phyloP scores from a whole-genome alignment of 805 yeast genomes.

The Yamadazyma paraphyllophila region DNA sequence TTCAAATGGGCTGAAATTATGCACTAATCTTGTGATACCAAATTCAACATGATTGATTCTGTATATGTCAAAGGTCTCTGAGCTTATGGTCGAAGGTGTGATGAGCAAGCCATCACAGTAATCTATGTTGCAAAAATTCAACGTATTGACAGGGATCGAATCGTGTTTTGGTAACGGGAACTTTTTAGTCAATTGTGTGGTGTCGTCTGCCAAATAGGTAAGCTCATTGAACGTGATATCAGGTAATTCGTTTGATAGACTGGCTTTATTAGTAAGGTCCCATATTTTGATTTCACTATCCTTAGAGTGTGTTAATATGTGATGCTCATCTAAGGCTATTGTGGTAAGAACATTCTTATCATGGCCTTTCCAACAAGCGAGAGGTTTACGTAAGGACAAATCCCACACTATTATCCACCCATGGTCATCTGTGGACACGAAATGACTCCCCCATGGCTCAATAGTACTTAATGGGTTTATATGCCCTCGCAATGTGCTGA shows the following conservation, averaged over 20 bases:
- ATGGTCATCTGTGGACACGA: slow-evolving; percentile 57
- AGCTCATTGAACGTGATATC: slow-evolving; percentile 13
- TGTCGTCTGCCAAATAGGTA: slow-evolving; percentile 14
- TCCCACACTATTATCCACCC: slow-evolving; percentile 73
- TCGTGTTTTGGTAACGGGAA: slow-evolving; percentile 18
- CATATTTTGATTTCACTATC: slow-evolving; percentile 57
- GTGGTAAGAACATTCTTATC: slow-evolving; percentile 48
- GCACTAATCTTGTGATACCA: slow-evolving; percentile 26
- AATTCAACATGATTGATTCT: slow-evolving; percentile 20
- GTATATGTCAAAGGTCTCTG: slow-evolving; percentile 66
- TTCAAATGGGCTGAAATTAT: slow-evolving; percentile 29
- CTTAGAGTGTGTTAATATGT: slow-evolving; percentile 60
- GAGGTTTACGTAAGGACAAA: slow-evolving; percentile 52
- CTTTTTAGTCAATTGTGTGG: slow-evolving; percentile 22
- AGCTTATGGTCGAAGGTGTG: slow-evolving; percentile 63
- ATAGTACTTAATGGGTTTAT: slow-evolving; percentile 9
- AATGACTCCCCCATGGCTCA: slow-evolving; percentile 6
- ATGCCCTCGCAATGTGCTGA: slow-evolving; percentile 16
- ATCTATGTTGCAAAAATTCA: slow-evolving; percentile 71
- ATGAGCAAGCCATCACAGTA: slow-evolving; percentile 33
- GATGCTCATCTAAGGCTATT: slow-evolving; percentile 20
- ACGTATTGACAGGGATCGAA: slow-evolving; percentile 66
- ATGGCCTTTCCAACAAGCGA: slow-evolving; percentile 62
- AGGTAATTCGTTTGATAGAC: slow-evolving; percentile 9
- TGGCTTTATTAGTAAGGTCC: slow-evolving; percentile 22